These are phyloP conservation scores for Lachnellula suecica DNA, from an alignment of 2,329 filamentous ascomycete species.

Conservation along the genomic window DNA sequence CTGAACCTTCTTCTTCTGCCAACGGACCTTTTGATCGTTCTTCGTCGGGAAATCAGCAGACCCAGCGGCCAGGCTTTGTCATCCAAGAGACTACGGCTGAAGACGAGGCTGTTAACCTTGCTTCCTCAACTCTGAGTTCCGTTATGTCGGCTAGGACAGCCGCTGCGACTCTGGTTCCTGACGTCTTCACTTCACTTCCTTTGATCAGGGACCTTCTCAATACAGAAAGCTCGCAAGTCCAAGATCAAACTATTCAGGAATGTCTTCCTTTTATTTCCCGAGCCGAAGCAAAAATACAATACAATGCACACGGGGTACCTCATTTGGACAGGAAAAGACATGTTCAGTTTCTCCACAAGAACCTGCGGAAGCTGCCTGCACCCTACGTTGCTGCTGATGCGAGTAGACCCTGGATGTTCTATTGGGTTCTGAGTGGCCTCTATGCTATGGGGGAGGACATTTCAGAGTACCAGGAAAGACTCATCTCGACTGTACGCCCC, in stretches of 20 bases:
- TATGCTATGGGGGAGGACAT: conserved; percentile 74
- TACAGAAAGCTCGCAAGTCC: conserved; percentile 67
- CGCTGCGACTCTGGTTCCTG: conserved; percentile 41
- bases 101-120: conserved; percentile 12
- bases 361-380: conserved; percentile 62
- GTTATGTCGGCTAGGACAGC: conserved; percentile 22
- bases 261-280: conserved; percentile 67
- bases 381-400: conserved; percentile 77
- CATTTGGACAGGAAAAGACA: conserved; percentile 65
- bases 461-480: conserved; percentile 61
- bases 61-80: conserved; percentile 16
- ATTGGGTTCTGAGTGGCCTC: conserved; percentile 83
- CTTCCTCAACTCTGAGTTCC: neutral
- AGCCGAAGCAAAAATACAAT: conserved; percentile 44
- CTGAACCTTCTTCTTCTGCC: conserved; percentile 12
- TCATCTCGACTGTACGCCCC: conserved; percentile 72
- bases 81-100: conserved; percentile 16
- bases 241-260: conserved; percentile 66
- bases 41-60: conserved; percentile 10
- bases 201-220: conserved; percentile 63
- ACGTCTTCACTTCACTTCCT: conserved; percentile 57
- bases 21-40: conserved; percentile 11
- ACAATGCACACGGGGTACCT: conserved; percentile 74
- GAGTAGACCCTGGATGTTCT: conserved; percentile 89
- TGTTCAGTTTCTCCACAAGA: conserved; percentile 60